Conservation (phyloP, 2,329 filamentous ascomycete species). For the Passalora sequoiae region DNA sequence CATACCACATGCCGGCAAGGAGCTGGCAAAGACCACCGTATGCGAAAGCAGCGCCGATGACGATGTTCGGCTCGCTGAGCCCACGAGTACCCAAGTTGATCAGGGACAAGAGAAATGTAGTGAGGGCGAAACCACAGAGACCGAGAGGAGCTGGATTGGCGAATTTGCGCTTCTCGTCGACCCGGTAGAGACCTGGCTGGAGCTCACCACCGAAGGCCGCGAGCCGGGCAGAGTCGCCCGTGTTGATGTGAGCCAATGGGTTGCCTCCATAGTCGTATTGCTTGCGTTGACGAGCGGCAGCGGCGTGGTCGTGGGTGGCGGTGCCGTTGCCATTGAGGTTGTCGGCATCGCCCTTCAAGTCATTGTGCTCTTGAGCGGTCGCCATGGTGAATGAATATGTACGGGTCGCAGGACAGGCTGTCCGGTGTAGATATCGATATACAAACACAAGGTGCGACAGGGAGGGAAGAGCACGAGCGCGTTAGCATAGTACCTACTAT, state of each 20-base stretch:
- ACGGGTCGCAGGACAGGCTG: too few relatives aligned
- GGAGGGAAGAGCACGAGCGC: slow-evolving; percentile 4
- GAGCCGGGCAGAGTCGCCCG: slow-evolving; percentile 46
- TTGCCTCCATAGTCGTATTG: slow-evolving; percentile 50
- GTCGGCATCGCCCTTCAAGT: slow-evolving; percentile 18
- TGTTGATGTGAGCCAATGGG: slow-evolving; percentile 46
- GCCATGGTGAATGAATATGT: slow-evolving; percentile 34
- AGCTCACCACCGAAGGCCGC: slow-evolving; percentile 50
- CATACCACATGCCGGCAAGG: slow-evolving; percentile 52
- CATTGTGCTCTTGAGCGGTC: slow-evolving; percentile 38
- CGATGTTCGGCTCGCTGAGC: slow-evolving; percentile 42
- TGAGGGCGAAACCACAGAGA: slow-evolving; percentile 60
- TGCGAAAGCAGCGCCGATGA: slow-evolving; percentile 46
- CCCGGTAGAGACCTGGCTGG: slow-evolving; percentile 47
- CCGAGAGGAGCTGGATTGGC: slow-evolving; percentile 58
- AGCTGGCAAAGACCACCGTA: slow-evolving; percentile 50
- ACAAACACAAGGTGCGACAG: slow-evolving; percentile 10
- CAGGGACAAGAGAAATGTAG: slow-evolving; percentile 55
- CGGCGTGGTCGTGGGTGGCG: slow-evolving; percentile 36
- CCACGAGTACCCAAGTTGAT: slow-evolving; percentile 45
- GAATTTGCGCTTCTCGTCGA: slow-evolving; percentile 40
- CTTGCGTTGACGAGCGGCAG: slow-evolving; percentile 35
- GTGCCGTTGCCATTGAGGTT: slow-evolving; percentile 29
- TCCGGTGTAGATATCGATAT: too few relatives aligned
- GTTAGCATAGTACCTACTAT: slow-evolving; percentile 4